Conservation (phyloP, 2,329 filamentous ascomycete species). For the Fusarium illudens region DNA sequence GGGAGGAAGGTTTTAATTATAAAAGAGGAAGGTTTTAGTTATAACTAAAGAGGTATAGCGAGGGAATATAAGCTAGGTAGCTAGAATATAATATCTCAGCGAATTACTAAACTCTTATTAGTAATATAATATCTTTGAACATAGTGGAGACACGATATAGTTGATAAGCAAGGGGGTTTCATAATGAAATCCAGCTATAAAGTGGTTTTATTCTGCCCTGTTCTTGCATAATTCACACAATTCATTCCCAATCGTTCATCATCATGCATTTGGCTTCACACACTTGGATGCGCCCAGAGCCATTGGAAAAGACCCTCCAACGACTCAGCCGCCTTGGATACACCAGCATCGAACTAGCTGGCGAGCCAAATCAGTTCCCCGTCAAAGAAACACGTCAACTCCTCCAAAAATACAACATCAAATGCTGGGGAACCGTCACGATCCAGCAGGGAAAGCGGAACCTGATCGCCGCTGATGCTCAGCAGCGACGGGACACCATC, state of each 20-base stretch:
- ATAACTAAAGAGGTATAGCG: too few relatives aligned
- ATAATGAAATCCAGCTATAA: background rate
- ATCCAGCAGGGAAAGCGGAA: constrained; percentile 29
- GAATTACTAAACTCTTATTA: too few relatives aligned
- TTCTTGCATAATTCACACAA: background rate
- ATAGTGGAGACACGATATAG: background rate
- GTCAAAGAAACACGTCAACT: constrained; percentile 7
- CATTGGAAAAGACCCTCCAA: constrained; percentile 25
- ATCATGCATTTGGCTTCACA: constrained; percentile 33
- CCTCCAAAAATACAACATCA: constrained; percentile 24
- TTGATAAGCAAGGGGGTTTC: background rate
- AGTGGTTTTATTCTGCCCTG: background rate
- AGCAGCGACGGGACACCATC: constrained; percentile 19
- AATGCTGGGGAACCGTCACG: constrained; percentile 33
- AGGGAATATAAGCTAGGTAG: too few relatives aligned
- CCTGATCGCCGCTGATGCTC: constrained; percentile 21
- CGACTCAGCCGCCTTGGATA: constrained; percentile 23
- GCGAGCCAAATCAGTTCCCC: constrained; percentile 17
- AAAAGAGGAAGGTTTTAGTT: too few relatives aligned
- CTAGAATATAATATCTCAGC: too few relatives aligned
- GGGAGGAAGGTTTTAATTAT: too few relatives aligned
- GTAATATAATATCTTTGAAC: too few relatives aligned
- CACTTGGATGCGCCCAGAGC: constrained; percentile 35
- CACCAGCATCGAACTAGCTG: constrained; percentile 27
- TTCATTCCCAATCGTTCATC: too few relatives aligned